Base-by-base conservation (phyloP, 176 grass and related monocot species). In the Ampelocalamus luodianensis region DNA sequence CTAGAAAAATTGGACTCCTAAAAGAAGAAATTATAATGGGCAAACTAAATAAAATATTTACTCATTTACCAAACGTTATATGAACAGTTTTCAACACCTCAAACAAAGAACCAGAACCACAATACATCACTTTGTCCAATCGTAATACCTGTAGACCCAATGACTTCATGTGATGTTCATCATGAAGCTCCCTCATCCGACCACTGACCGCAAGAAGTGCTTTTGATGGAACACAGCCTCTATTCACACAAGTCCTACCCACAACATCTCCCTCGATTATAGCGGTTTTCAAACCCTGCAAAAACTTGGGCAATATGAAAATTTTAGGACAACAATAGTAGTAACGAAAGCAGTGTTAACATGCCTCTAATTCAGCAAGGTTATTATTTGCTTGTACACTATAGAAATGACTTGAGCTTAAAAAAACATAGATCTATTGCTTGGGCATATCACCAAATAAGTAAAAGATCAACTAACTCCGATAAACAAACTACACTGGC, bases 181-280 rank as follows among this genome's bases (percentile, higher is more conserved):
- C 81, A 6, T 94, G 89, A 82, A 99, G 87, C 55, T 99, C 93
- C 20, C 93, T 85, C 90, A 99, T 94, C 51, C 96, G 89, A 77
- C 96, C 96, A 69, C 96, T 99, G 13, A 99, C 93, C 79, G 96
- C 96, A 81, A 99, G 94, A 49, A 99, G 93, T 22, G 91, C 97
- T 66, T 99, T 99, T 34, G 94, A 97, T 62, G 94, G 94, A 69
- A 97, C 94, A 79, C 94, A 97, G 22, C 94, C 92, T 89, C 92
- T 88, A 79, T 97, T 97, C 29, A 97, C 94, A 90, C 94, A 97
- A 60, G 94, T 97, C 16, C 94, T 93, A 23, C 97, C 91, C 56
- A 99, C 84, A 44, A 99, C 81, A 84, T 99, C 93, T 50, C 93
- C 93, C 89, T 99, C 91, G 53, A 99, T 94, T 76, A 99, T 94